Evolutionary conservation across 2,329 filamentous ascomycete genomes (phyloP), one percentile per base, ranked within the genome.

Genomic region (Talaromyces sp.): DNA sequence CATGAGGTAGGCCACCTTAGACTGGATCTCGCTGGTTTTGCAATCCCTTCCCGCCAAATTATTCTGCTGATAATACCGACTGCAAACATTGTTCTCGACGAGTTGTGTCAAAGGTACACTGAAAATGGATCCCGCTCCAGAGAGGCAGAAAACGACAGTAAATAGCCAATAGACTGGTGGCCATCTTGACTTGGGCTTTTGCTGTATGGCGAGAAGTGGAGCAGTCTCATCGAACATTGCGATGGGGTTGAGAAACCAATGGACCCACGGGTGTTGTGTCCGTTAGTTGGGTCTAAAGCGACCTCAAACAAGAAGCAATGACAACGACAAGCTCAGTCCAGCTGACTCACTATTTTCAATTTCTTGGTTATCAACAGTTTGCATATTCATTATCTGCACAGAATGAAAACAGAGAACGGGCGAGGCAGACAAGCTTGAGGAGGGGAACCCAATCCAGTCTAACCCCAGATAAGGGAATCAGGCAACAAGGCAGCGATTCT

Each of bases 1-100:
- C 16, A 49, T 49, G 13, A 54, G 46, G 36, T 54, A 49, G 14
- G 51, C 51, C 29, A 54, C 32, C 33, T 46, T 33, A 11, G 51
- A 45, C 35, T 54, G 51, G 11, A 54, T 54, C 32, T 50, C 14
- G 19, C 41, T 35, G 14, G 40, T 42, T 17, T 54, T 50, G 47
- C 47, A 54, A 19, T 42, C 19, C 2, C 29, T n/a, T 22, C 42
- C 47, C 14, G 11, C 19, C 22, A 39, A 40, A 37, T 39, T 19
- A 5, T 36, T 35, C 40, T 49, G 40, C n/a, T 20, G 48, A 44
- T 9, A 16, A 39, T 45, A 51, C 36, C 20, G 40, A 20, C 19
- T 39, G 48, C 48, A 51, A 13, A 51, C 16, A 30, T 51, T 44
- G 37, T 51, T 39, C 32, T 51, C 48, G 40, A 51, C 36, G 9